Percentiles rank a stretch among this genome's conserved stretches.
Conservation (phyloP, 805 yeast species). For the Yamadazyma philogaea region DNA sequence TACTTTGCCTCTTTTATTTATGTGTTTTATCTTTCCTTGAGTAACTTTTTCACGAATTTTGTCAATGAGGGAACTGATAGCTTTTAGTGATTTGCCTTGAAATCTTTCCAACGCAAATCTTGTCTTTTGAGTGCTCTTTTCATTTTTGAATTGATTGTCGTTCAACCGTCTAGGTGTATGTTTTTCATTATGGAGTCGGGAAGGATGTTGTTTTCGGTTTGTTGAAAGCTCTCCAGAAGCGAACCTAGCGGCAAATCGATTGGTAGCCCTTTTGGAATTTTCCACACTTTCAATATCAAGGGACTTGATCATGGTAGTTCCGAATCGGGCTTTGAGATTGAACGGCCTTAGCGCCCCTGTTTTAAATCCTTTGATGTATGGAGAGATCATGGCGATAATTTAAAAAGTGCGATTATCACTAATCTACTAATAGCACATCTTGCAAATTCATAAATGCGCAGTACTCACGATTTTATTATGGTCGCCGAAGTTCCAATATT, state of each 20-base stretch:
- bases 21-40: constrained; percentile 24
- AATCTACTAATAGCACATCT: too few relatives aligned
- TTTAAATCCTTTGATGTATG: neutral
- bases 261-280: neutral
- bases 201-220: neutral
- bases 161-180: neutral
- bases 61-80: constrained; percentile 23
- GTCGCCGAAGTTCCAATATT: neutral
- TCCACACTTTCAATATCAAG: neutral
- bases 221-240: neutral
- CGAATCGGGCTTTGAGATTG: neutral
- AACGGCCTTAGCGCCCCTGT: neutral
- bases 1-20: constrained; percentile 24
- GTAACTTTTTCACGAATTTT: constrained; percentile 19
- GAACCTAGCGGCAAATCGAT: neutral
- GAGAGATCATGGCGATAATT: neutral
- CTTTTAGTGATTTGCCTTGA: constrained; percentile 26
- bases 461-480: neutral
- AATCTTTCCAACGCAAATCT: constrained; percentile 23
- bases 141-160: neutral
- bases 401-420: neutral
- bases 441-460: too few relatives aligned
- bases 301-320: neutral
- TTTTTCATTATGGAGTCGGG: neutral
- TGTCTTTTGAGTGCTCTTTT: neutral